Evolutionary conservation across 192 early-diverging fungal genomes (phyloP).

Genomic region (Coemansia pectinata): DNA sequence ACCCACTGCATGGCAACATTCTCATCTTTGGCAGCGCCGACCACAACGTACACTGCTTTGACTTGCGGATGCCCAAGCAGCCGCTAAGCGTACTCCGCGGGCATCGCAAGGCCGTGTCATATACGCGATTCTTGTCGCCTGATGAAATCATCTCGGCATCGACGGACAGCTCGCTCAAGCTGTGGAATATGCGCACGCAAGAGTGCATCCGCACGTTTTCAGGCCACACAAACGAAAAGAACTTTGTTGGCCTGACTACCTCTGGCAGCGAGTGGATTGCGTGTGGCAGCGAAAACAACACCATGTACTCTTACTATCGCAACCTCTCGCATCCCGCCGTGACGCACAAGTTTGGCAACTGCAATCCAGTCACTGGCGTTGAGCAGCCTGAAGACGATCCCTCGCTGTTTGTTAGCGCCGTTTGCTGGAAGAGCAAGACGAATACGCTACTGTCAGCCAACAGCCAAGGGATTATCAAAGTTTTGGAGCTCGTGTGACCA

Average conservation of each 20-base stretch:
- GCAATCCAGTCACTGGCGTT: conserved; percentile 68
- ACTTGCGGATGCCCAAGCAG: conserved; percentile 70
- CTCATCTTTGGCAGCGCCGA: conserved; percentile 92
- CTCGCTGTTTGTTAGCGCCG: conserved; percentile 82
- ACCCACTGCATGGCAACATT: conserved; percentile 70
- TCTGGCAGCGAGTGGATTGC: conserved; percentile 80
- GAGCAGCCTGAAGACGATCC: conserved; percentile 60
- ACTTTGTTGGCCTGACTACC: conserved; percentile 92
- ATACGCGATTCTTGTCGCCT: conserved; percentile 80
- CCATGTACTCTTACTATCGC: conserved; percentile 82
- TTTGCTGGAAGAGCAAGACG: conserved; percentile 85
- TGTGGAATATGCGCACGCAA: conserved; percentile 71
- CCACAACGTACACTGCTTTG: conserved; percentile 91
- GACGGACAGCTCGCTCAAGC: conserved; percentile 87
- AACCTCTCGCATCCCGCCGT: conserved; percentile 73
- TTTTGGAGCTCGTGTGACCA: conserved; percentile 68
- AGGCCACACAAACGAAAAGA: conserved; percentile 92
- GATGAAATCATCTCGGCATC: conserved; percentile 87
- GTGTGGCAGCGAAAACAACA: conserved; percentile 93
- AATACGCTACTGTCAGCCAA: conserved; percentile 84
- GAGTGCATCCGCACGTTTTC: conserved; percentile 70
- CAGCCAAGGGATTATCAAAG: conserved; percentile 86
- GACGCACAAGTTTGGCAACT: conserved; percentile 74
- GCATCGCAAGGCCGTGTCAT: conserved; percentile 93
- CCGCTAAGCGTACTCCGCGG: conserved; percentile 79